These are phyloP conservation scores for Aurantiochytrium sp. DNA, from an alignment of 108 stramenopile species.

Conservation along the genomic window DNA sequence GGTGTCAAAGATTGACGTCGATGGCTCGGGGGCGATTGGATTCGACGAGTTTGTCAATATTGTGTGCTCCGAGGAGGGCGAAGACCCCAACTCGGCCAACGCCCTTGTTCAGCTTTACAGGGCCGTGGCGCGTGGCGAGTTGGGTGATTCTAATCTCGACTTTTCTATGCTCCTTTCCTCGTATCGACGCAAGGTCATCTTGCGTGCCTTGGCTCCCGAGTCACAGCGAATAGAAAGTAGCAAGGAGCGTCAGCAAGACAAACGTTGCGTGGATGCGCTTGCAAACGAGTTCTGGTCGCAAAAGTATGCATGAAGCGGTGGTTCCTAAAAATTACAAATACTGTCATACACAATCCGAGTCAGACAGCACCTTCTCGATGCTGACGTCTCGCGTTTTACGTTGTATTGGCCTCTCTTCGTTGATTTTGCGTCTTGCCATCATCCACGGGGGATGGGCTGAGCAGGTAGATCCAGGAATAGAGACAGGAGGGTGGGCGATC, in stretches of 20 bases:
- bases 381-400: too few species aligned
- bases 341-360: too few species aligned
- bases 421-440: too few species aligned
- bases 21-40: neutral
- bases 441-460: too few species aligned
- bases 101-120: neutral
- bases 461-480: too few species aligned
- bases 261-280: neutral
- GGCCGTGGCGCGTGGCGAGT: neutral
- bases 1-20: neutral
- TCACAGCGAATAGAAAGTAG: neutral
- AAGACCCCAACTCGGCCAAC: neutral
- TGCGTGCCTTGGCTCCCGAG: neutral
- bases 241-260: neutral
- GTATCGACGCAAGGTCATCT: neutral
- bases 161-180: neutral
- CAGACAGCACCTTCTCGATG: too few species aligned
- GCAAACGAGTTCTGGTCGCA: neutral
- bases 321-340: too few species aligned
- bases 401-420: too few species aligned
- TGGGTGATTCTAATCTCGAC: neutral
- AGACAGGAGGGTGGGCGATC: too few species aligned
- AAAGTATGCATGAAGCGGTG: neutral
- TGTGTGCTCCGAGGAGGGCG: neutral
- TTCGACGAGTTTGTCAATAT: neutral